Base-by-base conservation (phyloP, 306 rosid genomes). In the Cicer bijugum region DNA sequence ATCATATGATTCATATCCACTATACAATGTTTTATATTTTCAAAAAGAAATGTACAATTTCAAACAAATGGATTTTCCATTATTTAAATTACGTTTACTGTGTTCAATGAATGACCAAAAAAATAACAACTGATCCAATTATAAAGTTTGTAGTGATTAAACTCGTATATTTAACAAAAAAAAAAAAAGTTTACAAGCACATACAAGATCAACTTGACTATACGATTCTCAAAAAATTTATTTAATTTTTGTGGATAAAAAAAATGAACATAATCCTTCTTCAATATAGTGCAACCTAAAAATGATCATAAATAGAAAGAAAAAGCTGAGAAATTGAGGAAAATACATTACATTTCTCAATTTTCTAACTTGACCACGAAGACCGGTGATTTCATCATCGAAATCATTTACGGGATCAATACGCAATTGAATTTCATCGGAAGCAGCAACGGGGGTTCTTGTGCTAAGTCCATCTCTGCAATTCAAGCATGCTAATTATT, bases 401-500 rank as follows among this genome's bases (percentile, higher is more conserved):
- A 91, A 63, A 57, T 93, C 91, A 79, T 2, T 1, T 14, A 86
- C 82, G 16, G 97, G 97, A 85, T 93, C 98, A 58, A 93, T 93
- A 61, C 83, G 84, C 80, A 93, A 82, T 80, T 93, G 98, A 60
- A 93, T 93, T 86, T 93, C 98, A 74, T 90, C 90, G 42, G 93
- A 85, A 64, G 84, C 43, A 53, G 85, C 79, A n/a, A 35, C 81
- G n/a, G 37, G 77, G 20, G 92, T 37, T 85, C 97, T 90, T 12
- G 97, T 90, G 87, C 84, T 88, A 60, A 92, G 96, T 62, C 96
- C 97, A 55, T 86, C 89, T 81, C 97, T 92, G 86, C 73, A 82
- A 46, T 1, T 59, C 6, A 59, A 33, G 2, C 0, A 17, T 55
- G 10, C 3, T 2, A 38, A 71, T 61, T 39, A 80, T 38, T 14